phyloP scores from a whole-genome alignment of 148 eudicot species.

The Heliosperma pusillum region DNA sequence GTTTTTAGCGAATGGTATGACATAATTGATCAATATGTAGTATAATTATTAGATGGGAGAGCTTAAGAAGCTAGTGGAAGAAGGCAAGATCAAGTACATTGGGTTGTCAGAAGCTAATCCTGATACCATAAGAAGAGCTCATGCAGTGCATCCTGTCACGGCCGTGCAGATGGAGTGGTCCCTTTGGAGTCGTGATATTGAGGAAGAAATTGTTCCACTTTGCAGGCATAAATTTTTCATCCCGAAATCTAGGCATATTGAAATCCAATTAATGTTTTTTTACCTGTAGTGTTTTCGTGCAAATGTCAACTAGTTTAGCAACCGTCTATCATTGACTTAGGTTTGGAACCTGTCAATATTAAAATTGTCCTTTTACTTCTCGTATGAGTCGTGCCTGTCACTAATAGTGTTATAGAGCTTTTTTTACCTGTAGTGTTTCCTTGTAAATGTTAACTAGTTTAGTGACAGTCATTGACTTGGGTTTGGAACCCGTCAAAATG shows the following conservation, averaged over 20 bases:
- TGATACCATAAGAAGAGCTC: constrained; percentile 62
- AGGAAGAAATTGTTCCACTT: constrained; percentile 53
- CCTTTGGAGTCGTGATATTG: constrained; percentile 61
- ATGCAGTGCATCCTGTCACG: constrained; percentile 62
- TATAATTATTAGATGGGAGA: constrained; percentile 50
- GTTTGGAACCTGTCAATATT: too few relatives aligned
- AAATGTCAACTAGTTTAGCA: too few relatives aligned
- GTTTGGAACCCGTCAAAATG: neutral
- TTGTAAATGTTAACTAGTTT: too few relatives aligned
- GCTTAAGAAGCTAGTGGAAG: constrained; percentile 66
- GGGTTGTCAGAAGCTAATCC: constrained; percentile 67
- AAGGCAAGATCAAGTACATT: constrained; percentile 68
- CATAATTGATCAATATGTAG: neutral
- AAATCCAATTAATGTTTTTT: neutral
- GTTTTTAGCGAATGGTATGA: too few relatives aligned
- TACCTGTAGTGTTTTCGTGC: too few relatives aligned
- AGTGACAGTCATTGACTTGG: neutral
- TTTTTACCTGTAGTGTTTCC: too few relatives aligned
- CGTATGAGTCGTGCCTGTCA: too few relatives aligned
- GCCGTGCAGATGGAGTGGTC: constrained; percentile 69
- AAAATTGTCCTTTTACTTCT: too few relatives aligned
- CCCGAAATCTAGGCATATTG: too few relatives aligned
- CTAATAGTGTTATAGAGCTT: too few relatives aligned
- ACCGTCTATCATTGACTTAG: too few relatives aligned
- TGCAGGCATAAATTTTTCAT: too few relatives aligned